Evolutionary conservation across 352 stramenopile species (phyloP), one percentile per base, ranked within the genome.

Genomic region (Globisporangium carolinianum): DNA sequence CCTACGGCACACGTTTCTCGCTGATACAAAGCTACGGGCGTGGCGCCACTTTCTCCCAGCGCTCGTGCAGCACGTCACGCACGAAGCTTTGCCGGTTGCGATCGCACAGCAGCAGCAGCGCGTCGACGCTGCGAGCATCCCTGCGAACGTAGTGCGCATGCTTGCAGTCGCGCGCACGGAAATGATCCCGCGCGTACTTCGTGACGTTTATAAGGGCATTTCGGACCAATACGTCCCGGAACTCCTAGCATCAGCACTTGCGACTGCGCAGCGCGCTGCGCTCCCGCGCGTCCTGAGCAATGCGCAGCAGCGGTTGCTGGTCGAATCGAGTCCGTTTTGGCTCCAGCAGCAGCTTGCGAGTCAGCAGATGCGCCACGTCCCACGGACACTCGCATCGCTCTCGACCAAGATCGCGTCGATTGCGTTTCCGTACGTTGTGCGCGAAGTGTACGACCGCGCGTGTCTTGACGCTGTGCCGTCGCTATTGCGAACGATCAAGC

Each of bases 381-480:
- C 79, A 0, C 58, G 65, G n/a, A 75, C 79, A 15, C 60, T 91
- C 1, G 58, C 59, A 10, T 84, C 74, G 0, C 51, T 89, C 6
- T 60, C 59, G 7, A 18, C 65, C 24, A 76, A 87, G 49, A 55
- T 89, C 17, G 61, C 72, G 39, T 61, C 60, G 9, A 63, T 87
- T 12, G 76, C 79, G 11, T 85, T 89, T 45, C 82, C 79, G 14
- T 88, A 87, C 47, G 70, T 78, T 36, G 17, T 88, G 24, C 66
- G 74, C 42, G 79, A 87, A 58, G 63, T 83, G 6, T 88, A 77
- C 15, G 68, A 85, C 17, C 67, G 78, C 12, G 66, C 82, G 0
- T 86, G 82, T 37, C 61, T 91, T 6, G 79, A 91, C 56, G 70
- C 56, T 0, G 77, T 91, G 45, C 79, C 82, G 6, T 81, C 68